Percentiles rank a stretch among this genome's conserved stretches.
Evolutionary conservation across 768 basidiomycete species (phyloP).

Genomic region (Auriscalpium orientale): DNA sequence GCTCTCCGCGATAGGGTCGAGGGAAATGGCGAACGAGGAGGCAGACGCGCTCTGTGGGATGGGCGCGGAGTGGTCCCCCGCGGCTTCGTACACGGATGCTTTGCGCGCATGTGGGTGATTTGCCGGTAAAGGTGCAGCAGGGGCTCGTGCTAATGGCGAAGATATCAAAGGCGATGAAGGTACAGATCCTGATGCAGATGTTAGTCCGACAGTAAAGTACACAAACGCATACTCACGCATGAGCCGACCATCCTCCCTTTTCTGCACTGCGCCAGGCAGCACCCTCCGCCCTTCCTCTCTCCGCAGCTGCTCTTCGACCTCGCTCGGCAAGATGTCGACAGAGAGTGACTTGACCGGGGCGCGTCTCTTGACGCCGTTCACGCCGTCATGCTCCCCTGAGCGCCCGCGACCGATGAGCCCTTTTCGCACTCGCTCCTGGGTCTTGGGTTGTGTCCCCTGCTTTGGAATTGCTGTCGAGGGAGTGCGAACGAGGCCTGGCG

Average conservation of each 20-base stretch:
- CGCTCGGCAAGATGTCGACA: constrained; percentile 48
- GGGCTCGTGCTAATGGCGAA: constrained; percentile 43
- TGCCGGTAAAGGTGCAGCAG: constrained; percentile 31
- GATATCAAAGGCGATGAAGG: constrained; percentile 6
- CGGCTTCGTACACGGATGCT: constrained; percentile 51
- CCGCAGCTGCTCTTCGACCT: constrained; percentile 23
- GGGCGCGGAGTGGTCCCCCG: neutral
- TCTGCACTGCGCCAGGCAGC: constrained; percentile 7
- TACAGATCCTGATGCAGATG: neutral
- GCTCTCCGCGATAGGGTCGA: constrained; percentile 28
- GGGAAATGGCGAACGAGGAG: constrained; percentile 25
- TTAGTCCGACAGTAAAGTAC: neutral
- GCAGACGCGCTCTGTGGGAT: constrained; percentile 23
- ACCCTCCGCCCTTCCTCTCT: constrained; percentile 2
- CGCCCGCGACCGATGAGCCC: constrained; percentile 44
- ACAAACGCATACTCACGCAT: neutral
- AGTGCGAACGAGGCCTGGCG: constrained; percentile 53
- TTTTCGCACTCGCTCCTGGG: constrained; percentile 28
- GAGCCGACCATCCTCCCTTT: constrained; percentile 1
- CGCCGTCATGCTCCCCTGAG: constrained; percentile 20
- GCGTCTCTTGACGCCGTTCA: constrained; percentile 9
- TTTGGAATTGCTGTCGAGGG: constrained; percentile 28
- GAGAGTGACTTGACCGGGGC: constrained; percentile 49
- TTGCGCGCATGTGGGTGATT: constrained; percentile 77
- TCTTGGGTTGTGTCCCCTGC: constrained; percentile 5